Percentiles rank a stretch among this genome's conserved stretches.
Conservation (phyloP, 148 eudicot genomes). For the Silene latifolia region DNA sequence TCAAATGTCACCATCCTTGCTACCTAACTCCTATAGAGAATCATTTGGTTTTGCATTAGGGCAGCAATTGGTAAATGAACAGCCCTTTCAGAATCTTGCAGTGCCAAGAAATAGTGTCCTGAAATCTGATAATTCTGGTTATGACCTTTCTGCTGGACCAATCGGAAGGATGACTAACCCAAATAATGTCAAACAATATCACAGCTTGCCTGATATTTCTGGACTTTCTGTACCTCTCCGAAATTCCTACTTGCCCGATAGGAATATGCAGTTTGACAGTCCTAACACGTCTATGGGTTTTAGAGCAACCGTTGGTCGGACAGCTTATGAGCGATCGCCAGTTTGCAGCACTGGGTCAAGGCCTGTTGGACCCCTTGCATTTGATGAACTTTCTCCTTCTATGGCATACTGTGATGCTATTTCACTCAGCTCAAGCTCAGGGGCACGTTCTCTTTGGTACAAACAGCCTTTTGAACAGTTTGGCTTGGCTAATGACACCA, state of each 20-base stretch:
- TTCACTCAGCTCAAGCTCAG: conserved; percentile 40
- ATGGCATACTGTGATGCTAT: conserved; percentile 44
- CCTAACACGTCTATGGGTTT: conserved; percentile 34
- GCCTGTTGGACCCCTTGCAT: conserved; percentile 46
- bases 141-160: conserved; percentile 38
- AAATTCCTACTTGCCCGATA: conserved; percentile 33
- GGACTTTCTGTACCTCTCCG: conserved; percentile 53
- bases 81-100: conserved; percentile 53
- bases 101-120: conserved; percentile 54
- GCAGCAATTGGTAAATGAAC: conserved; percentile 48
- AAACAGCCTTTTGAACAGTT: conserved; percentile 79
- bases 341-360: conserved; percentile 41
- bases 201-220: conserved; percentile 87
- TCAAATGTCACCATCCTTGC: conserved; percentile 45
- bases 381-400: conserved; percentile 55
- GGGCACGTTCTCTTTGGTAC: conserved; percentile 61
- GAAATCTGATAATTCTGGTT: conserved; percentile 43
- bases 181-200: conserved; percentile 59
- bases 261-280: conserved; percentile 39
- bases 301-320: conserved; percentile 37
- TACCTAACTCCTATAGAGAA: conserved; percentile 46
- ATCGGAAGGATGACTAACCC: conserved; percentile 29
- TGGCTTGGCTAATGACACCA: conserved; percentile 51
- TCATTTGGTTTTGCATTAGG: conserved; percentile 40
- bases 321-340: conserved; percentile 33